Conservation (phyloP, 345 rosid genomes). For the Cardamine occulta region DNA sequence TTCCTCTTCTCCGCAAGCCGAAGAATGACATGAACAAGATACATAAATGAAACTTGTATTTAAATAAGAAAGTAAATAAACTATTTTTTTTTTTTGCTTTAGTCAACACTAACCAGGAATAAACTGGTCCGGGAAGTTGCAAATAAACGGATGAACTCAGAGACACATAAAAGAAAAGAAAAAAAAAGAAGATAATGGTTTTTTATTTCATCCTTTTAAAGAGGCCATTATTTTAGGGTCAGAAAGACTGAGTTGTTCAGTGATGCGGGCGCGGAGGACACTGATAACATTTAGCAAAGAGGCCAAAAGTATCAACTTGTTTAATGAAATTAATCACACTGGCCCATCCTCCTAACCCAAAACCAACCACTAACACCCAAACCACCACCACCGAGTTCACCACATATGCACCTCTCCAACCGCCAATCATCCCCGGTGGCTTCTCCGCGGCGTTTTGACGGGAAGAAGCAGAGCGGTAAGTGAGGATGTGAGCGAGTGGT, state of each 20-base stretch:
- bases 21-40: background rate
- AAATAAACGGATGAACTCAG: background rate
- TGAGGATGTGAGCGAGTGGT: no score
- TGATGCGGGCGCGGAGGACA: constrained; percentile 42
- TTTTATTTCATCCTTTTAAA: no score
- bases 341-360: constrained; percentile 92
- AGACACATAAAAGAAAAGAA: background rate
- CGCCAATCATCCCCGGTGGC: no score
- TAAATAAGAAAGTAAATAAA: background rate
- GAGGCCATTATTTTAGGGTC: background rate
- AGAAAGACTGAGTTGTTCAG: constrained; percentile 8
- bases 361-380: constrained; percentile 50
- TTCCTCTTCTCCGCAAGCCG: background rate
- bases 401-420: constrained; percentile 32
- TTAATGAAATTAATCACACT: constrained; percentile 75
- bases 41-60: background rate
- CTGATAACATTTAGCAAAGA: constrained; percentile 90
- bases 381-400: constrained; percentile 56
- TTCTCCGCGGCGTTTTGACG: no score
- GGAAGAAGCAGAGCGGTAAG: no score
- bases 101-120: background rate
- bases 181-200: no score
- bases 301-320: constrained; percentile 84
- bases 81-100: background rate
- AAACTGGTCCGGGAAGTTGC: background rate